phyloP scores from a whole-genome alignment of 805 yeast species.

The Suhomyces xylopsoci region DNA sequence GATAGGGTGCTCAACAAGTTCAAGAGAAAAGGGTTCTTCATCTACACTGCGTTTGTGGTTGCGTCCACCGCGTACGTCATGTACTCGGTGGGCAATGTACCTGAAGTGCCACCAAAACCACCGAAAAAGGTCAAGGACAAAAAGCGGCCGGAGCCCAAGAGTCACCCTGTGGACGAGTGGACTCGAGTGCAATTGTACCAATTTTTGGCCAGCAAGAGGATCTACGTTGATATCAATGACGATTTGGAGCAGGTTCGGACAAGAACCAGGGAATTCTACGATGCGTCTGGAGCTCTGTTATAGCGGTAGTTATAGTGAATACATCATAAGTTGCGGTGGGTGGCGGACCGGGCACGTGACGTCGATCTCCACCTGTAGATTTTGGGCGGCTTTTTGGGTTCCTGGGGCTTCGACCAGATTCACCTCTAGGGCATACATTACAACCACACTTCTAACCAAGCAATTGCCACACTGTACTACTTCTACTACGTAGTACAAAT shows the following conservation, averaged over 20 bases:
- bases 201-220: constrained; percentile 12
- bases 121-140: constrained; percentile 6
- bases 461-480: no score
- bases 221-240: constrained; percentile 19
- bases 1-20: constrained; percentile 28
- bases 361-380: no score
- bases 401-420: no score
- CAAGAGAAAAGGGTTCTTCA: constrained; percentile 34
- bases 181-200: constrained; percentile 15
- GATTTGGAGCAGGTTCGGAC: constrained; percentile 10
- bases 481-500: no score
- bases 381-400: no score
- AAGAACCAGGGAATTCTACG: constrained; percentile 13
- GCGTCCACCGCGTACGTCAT: constrained; percentile 27
- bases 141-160: neutral
- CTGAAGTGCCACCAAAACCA: constrained; percentile 5
- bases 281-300: neutral
- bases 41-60: constrained; percentile 31
- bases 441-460: no score
- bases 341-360: neutral
- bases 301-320: no score
- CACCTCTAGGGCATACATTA: no score
- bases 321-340: neutral
- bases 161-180: constrained; percentile 14
- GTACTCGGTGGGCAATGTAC: constrained; percentile 13